Evolutionary conservation across 768 basidiomycete species (phyloP), one percentile per base, ranked within the genome.

Genomic region (Kwoniella dendrophila): DNA sequence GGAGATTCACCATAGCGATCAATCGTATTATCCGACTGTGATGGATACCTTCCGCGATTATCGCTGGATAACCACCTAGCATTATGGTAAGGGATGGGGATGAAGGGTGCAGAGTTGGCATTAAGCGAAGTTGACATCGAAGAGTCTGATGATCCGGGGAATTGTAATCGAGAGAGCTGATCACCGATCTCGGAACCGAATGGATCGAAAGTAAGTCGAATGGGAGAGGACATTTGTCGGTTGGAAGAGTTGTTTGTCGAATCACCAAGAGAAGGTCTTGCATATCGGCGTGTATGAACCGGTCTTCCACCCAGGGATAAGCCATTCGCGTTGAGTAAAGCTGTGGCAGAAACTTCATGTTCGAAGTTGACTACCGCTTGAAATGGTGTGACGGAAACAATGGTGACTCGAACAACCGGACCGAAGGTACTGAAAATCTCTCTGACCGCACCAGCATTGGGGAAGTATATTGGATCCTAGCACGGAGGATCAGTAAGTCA

Each of bases 351-450:
- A 2, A 66, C 34, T 11, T 63, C 52, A 34, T 67, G 51, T 26
- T 69, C 70, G 53, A 71, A 74, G 27, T 70, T 51, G 26, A 74
- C 66, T n/a, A 74, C 27, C 10, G 56, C 70, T 48, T 64, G 59
- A 30, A 66, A 51, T 1, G 55, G 53, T 5, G 24, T 41, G 0
- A 53, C 62, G 18, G 58, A 57, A 5, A 70, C 50, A 52, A 72
- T 50, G 18, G 66, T 63, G 20, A 68, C 67, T 22, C 65, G 54
- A 4, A 45, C 12, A 24, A 74, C 56, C 2, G 62, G 47, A n/a
- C 73, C 73, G 44, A 72, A 72, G 32, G 66, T 57, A 18, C 59
- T 30, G 59, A 74, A 72, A 33, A 69, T 58, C 20, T 68, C 70
- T 43, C 63, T 48, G 38, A 74, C 68, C 20, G 43, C 34, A 2